These are phyloP conservation scores for Fonsecaea erecta DNA, from an alignment of 2,329 filamentous ascomycete genomes.

Conservation along the genomic window DNA sequence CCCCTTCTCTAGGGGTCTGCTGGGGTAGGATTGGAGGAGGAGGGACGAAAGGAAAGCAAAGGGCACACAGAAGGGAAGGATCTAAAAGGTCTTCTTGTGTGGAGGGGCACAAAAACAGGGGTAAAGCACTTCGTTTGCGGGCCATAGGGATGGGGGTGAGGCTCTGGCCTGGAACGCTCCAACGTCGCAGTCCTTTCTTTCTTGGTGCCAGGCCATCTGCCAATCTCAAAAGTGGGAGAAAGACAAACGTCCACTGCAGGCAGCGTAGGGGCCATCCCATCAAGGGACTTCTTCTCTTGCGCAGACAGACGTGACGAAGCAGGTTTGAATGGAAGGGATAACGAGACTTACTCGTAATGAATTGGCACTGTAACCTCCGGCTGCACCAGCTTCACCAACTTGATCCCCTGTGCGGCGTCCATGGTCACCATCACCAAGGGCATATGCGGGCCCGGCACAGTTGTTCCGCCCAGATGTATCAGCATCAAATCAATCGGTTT, in stretches of 20 bases:
- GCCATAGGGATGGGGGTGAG: too few relatives aligned
- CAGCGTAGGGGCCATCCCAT: background rate
- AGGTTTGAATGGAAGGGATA: background rate
- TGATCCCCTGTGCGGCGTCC: conserved; percentile 66
- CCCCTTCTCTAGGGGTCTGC: too few relatives aligned
- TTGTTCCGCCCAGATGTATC: conserved; percentile 68
- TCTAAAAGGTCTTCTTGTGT: background rate
- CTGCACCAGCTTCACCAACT: conserved; percentile 63
- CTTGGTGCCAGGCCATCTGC: too few relatives aligned
- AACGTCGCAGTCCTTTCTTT: too few relatives aligned
- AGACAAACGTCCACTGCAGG: background rate
- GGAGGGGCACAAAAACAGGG: background rate
- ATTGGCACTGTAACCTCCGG: conserved; percentile 68
- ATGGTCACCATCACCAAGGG: conserved; percentile 71
- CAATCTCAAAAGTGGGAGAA: background rate
- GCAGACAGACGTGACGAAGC: background rate
- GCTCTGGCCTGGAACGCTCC: too few relatives aligned
- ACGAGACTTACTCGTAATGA: conserved; percentile 59
- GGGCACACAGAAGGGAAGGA: background rate
- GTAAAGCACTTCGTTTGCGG: too few relatives aligned
- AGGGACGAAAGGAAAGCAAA: background rate
- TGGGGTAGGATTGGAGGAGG: too few relatives aligned
- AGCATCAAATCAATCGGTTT: conserved; percentile 69
- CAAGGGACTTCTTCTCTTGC: background rate
- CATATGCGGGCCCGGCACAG: conserved; percentile 63